A percentile compares a stretch with the other conserved stretches of the same genome.
These are phyloP conservation scores for Plasmopara viticola DNA, from an alignment of 352 stramenopile species.

Conservation along the genomic window DNA sequence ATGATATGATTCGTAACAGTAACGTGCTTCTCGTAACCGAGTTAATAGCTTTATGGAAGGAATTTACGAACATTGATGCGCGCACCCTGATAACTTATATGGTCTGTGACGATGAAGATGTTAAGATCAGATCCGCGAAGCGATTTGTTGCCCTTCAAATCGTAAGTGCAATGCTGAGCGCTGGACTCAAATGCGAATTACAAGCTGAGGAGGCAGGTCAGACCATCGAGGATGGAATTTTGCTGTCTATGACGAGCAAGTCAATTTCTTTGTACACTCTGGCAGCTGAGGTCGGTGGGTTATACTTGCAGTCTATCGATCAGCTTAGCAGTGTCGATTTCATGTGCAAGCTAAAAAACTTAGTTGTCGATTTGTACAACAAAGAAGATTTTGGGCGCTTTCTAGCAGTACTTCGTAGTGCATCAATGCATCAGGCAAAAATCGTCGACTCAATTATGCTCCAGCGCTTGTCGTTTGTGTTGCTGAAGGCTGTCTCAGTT, in stretches of 20 bases:
- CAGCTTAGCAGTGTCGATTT: constrained; percentile 18
- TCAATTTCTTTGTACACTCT: constrained; percentile 44
- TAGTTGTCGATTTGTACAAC: constrained; percentile 46
- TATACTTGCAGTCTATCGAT: constrained; percentile 26
- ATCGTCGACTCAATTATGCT: constrained; percentile 69
- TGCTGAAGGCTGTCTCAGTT: constrained; percentile 49
- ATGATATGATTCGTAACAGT: constrained; percentile 53
- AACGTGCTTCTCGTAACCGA: constrained; percentile 56
- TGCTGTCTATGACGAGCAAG: constrained; percentile 44
- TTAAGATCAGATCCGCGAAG: constrained; percentile 34
- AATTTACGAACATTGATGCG: constrained; percentile 34
- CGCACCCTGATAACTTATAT: constrained; percentile 34
- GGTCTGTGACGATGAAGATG: constrained; percentile 31
- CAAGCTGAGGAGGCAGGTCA: constrained; percentile 13
- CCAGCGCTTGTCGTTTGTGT: constrained; percentile 55
- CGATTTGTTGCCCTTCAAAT: constrained; percentile 52
- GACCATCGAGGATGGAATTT: constrained; percentile 45
- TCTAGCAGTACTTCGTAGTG: constrained; percentile 50
- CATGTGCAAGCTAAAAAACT: constrained; percentile 30
- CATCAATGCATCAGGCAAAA: constrained; percentile 45
- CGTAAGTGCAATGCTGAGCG: constrained; percentile 50
- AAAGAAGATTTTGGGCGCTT: constrained; percentile 66
- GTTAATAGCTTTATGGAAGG: constrained; percentile 55
- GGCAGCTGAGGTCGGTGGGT: constrained; percentile 57
- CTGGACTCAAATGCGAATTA: constrained; percentile 24